Conservation (phyloP, 1,284 basidiomycete genomes). For the Puccinia horiana region DNA sequence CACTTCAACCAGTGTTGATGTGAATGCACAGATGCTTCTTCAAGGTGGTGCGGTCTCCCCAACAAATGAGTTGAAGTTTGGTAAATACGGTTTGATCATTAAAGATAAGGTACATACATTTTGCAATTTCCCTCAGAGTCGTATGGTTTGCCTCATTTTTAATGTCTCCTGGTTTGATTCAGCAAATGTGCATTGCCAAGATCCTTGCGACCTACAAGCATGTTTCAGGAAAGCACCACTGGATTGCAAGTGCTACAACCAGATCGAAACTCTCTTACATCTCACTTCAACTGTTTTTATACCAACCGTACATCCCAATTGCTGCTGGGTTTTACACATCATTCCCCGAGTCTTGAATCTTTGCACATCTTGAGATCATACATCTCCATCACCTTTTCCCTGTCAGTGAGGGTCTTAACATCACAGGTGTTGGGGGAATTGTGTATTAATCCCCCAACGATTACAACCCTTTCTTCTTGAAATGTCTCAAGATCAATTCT, state of each 20-base stretch:
- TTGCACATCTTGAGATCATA: conserved; percentile 3
- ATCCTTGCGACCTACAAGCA: not conserved
- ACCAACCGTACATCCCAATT: not conserved
- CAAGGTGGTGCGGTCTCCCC: not conserved
- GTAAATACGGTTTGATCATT: not conserved
- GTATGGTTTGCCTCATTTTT: not conserved
- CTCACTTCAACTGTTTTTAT: no score
- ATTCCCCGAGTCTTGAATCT: not conserved
- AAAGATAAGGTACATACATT: not conserved
- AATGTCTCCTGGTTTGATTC: not conserved
- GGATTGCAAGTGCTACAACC: not conserved
- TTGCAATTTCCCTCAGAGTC: not conserved
- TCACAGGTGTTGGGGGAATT: no score
- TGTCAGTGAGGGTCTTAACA: no score
- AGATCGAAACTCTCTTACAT: not conserved
- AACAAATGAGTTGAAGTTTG: not conserved
- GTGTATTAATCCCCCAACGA: no score
- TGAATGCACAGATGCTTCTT: not conserved
- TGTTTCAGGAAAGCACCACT: conserved; percentile 11
- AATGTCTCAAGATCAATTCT: not conserved
- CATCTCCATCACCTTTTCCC: no score
- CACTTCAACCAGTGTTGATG: conserved; percentile 7
- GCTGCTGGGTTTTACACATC: not conserved
- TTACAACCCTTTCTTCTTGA: not conserved
- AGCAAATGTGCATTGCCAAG: not conserved